Conservation (phyloP, 352 stramenopile species). For the Pythium rishiriense region DNA sequence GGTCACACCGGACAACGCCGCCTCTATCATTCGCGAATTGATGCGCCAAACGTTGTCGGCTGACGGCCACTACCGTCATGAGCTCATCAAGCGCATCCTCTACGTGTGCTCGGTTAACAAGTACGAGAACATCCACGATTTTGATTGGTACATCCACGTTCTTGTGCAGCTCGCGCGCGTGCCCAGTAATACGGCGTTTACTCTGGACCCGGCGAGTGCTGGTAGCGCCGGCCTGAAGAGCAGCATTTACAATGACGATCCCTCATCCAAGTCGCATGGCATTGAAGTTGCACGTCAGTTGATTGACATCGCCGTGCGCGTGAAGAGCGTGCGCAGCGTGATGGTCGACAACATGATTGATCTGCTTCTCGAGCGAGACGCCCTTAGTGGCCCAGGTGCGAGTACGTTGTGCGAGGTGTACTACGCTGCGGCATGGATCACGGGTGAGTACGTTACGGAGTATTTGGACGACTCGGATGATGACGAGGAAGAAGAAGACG, state of each 20-base stretch:
- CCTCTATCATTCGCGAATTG: slow-evolving; percentile 96
- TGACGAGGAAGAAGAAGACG: slow-evolving; percentile 75
- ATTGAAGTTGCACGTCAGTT: slow-evolving; percentile 94
- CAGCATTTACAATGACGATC: slow-evolving; percentile 42
- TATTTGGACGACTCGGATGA: slow-evolving; percentile 84
- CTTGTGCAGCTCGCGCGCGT: slow-evolving; percentile 94
- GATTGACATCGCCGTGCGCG: slow-evolving; percentile 96
- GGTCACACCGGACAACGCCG: slow-evolving; percentile 95
- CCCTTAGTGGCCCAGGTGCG: slow-evolving; percentile 63
- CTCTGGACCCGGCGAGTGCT: slow-evolving; percentile 31
- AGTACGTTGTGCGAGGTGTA: slow-evolving; percentile 93
- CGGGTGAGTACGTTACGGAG: slow-evolving; percentile 96
- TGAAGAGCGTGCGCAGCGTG: slow-evolving; percentile 94
- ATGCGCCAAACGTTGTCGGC: slow-evolving; percentile 94
- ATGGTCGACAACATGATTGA: slow-evolving; percentile 95
- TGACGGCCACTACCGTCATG: slow-evolving; percentile 93
- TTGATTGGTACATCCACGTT: slow-evolving; percentile 98
- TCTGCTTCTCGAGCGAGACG: slow-evolving; percentile 90
- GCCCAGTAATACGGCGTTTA: slow-evolving; percentile 63
- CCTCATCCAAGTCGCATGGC: slow-evolving; percentile 46
- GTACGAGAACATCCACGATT: slow-evolving; percentile 97
- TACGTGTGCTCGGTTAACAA: slow-evolving; percentile 97
- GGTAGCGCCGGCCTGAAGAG: slow-evolving; percentile 24
- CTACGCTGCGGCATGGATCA: slow-evolving; percentile 96
- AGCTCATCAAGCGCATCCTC: slow-evolving; percentile 96